A percentile compares a stretch with the other conserved stretches of the same genome.
phyloP scores from a whole-genome alignment of 176 grass and related monocot genomes.

The Dactylis glomerata region DNA sequence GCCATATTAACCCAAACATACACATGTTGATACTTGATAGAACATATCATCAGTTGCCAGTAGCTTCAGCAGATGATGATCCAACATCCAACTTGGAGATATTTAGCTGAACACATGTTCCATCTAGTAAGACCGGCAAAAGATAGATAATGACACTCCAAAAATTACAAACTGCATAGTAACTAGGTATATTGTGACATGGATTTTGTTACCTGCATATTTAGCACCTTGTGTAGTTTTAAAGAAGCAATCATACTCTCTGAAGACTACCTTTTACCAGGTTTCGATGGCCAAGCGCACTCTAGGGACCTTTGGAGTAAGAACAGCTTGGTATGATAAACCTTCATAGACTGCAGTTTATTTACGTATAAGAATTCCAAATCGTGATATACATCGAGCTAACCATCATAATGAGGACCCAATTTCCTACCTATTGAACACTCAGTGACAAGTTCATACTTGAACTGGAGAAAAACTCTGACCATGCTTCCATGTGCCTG shows the following conservation, averaged over 20 bases:
- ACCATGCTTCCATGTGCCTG: constrained; percentile 32
- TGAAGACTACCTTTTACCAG: constrained; percentile 45
- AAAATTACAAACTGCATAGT: too few relatives aligned
- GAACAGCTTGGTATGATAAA: constrained; percentile 74
- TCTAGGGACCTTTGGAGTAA: constrained; percentile 79
- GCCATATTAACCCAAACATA: neutral
- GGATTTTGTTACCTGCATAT: neutral
- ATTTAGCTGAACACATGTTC: neutral
- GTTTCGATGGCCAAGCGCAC: constrained; percentile 92
- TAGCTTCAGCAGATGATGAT: neutral
- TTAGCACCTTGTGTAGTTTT: neutral
- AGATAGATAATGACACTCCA: neutral
- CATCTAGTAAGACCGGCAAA: constrained; percentile 10
- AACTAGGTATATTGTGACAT: neutral
- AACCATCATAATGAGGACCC: neutral
- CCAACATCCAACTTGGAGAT: neutral
- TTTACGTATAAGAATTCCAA: neutral
- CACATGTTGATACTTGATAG: neutral
- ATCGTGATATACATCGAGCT: neutral
- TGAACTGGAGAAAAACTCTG: constrained; percentile 18
- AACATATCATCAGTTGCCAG: neutral
- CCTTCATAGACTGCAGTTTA: constrained; percentile 3
- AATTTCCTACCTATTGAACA: neutral
- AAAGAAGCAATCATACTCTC: neutral
- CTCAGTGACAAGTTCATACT: neutral